Evolutionary conservation across 192 early-diverging fungal genomes (phyloP).

Genomic region (Paraglomus brasilianum): DNA sequence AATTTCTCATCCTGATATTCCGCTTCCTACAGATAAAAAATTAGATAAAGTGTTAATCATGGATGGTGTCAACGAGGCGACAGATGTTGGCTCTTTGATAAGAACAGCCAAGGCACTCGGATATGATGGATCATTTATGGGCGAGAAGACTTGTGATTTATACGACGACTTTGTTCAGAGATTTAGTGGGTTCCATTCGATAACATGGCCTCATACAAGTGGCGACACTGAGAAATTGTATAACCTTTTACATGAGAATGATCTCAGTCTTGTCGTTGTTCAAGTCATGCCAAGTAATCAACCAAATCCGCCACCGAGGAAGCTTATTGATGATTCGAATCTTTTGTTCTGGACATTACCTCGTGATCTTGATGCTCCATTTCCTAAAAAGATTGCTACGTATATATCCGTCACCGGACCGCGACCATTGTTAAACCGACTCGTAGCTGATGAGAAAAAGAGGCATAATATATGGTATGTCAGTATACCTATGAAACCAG

Average conservation of each 20-base stretch:
- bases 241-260: conserved; percentile 16
- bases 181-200: conserved; percentile 29
- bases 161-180: conserved; percentile 39
- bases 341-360: not conserved
- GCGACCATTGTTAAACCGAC: too few species aligned
- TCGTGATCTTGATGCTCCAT: too few species aligned
- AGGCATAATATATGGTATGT: not conserved
- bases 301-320: not conserved
- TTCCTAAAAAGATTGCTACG: too few species aligned
- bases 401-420: too few species aligned
- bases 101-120: conserved; percentile 38
- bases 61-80: conserved; percentile 37
- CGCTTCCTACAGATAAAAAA: conserved; percentile 11
- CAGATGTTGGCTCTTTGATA: conserved; percentile 38
- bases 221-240: not conserved
- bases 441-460: too few species aligned
- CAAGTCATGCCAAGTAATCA: conserved; percentile 26
- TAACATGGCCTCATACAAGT: conserved; percentile 32
- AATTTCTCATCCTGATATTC: conserved; percentile 30
- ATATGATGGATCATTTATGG: conserved; percentile 27
- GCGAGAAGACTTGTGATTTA: conserved; percentile 30
- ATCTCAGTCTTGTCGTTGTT: conserved; percentile 38
- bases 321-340: not conserved
- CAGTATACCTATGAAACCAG: not conserved
- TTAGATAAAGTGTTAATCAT: conserved; percentile 33